phyloP scores from a whole-genome alignment of 768 basidiomycete genomes.

The Dacryopinax primogenitus region DNA sequence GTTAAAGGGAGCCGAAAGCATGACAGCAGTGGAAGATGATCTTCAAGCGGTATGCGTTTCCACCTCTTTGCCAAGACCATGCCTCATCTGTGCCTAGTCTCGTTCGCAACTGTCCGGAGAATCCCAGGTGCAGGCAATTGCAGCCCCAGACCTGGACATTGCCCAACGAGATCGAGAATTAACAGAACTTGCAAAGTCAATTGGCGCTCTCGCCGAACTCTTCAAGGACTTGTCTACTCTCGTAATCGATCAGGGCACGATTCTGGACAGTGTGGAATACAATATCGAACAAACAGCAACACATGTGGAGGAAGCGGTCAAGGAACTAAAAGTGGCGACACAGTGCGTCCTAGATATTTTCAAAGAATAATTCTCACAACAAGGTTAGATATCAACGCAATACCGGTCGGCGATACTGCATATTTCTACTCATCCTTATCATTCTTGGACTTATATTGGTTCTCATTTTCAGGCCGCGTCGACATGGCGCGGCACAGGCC shows the following conservation, averaged over 20 bases:
- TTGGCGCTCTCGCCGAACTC: conserved; percentile 79
- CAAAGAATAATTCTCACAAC: background rate
- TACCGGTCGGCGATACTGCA: conserved; percentile 84
- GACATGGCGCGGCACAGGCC: background rate
- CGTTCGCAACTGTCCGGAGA: background rate
- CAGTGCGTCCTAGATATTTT: conserved; percentile 36
- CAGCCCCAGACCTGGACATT: conserved; percentile 33
- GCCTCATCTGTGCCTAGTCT: background rate
- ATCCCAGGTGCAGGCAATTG: conserved; percentile 21
- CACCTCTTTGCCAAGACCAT: background rate
- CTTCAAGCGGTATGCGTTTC: conserved; percentile 57
- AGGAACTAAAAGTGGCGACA: conserved; percentile 71
- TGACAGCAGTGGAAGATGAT: conserved; percentile 83
- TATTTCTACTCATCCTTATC: conserved; percentile 78
- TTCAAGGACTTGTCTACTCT: conserved; percentile 90
- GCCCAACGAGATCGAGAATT: conserved; percentile 54
- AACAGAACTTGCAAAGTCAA: conserved; percentile 80
- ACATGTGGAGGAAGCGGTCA: conserved; percentile 69
- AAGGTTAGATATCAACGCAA: conserved; percentile 92
- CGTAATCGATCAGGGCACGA: conserved; percentile 95
- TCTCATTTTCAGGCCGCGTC: conserved; percentile 81
- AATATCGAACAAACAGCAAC: conserved; percentile 88
- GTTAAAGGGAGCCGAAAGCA: conserved; percentile 65
- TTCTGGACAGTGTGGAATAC: conserved; percentile 92
- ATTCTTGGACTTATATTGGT: conserved; percentile 79